phyloP scores from a whole-genome alignment of 352 stramenopile genomes.

The Phytophthora pistaciae region DNA sequence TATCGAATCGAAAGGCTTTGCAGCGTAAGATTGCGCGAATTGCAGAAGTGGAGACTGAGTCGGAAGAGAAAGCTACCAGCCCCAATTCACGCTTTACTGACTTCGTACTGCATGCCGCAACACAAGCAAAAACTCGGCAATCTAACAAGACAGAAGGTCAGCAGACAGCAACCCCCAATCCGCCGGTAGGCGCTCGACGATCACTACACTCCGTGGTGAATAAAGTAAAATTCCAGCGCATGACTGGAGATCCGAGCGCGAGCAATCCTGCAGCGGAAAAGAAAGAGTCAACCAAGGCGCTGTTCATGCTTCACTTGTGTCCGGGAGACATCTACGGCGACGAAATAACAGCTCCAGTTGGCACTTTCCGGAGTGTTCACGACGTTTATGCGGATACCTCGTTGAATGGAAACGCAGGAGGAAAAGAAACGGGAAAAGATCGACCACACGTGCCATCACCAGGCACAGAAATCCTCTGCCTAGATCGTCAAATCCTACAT shows the following conservation, averaged over 20 bases:
- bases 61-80: conserved; percentile 7
- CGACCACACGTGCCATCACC: neutral
- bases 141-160: neutral
- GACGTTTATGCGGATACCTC: conserved; percentile 46
- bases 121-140: conserved; percentile 7
- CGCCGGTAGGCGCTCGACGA: conserved; percentile 1
- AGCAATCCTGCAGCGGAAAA: conserved; percentile 8
- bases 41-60: conserved; percentile 18
- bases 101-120: conserved; percentile 61
- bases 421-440: neutral
- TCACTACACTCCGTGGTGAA: conserved; percentile 36
- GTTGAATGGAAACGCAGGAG: neutral
- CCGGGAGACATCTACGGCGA: conserved; percentile 65
- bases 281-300: conserved; percentile 26
- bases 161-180: neutral
- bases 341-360: conserved; percentile 46
- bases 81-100: conserved; percentile 44
- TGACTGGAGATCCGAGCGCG: conserved; percentile 6
- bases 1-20: conserved; percentile 20
- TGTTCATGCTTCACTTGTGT: conserved; percentile 52
- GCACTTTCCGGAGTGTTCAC: conserved; percentile 44
- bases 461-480: conserved; percentile 44
- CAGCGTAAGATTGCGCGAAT: conserved; percentile 35
- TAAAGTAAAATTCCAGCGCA: conserved; percentile 34
- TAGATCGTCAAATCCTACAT: conserved; percentile 47